These are phyloP conservation scores for Naganishia cerealis DNA, from an alignment of 1,284 basidiomycete species.

Conservation along the genomic window DNA sequence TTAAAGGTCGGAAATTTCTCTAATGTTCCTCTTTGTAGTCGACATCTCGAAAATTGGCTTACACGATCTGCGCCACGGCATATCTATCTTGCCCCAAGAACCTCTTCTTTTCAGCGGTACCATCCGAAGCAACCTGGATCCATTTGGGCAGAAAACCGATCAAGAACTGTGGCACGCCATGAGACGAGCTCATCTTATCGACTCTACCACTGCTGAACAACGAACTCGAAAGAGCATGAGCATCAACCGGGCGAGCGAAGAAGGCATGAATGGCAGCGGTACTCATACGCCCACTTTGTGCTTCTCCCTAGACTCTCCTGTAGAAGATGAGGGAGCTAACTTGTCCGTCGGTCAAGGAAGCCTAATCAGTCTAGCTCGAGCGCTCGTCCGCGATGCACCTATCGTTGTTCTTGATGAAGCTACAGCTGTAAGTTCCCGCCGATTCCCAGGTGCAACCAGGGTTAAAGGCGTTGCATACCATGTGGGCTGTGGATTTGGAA, in stretches of 20 bases:
- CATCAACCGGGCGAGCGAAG: neutral
- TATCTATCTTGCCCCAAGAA: constrained; percentile 63
- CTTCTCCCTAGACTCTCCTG: constrained; percentile 62
- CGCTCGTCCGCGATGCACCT: constrained; percentile 59
- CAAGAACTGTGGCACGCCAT: constrained; percentile 59
- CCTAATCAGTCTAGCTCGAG: constrained; percentile 44
- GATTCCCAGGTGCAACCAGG: constrained; percentile 71
- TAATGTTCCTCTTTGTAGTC: constrained; percentile 16
- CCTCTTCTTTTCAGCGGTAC: constrained; percentile 47
- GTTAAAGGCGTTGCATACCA: constrained; percentile 62
- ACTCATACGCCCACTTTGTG: constrained; percentile 54
- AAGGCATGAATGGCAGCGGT: constrained; percentile 28
- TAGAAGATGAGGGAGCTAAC: constrained; percentile 44
- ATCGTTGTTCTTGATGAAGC: neutral
- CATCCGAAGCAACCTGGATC: constrained; percentile 50
- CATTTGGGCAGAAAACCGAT: constrained; percentile 60
- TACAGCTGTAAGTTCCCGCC: constrained; percentile 59
- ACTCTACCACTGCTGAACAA: constrained; percentile 54
- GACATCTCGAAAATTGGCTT: constrained; percentile 63
- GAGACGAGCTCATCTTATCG: constrained; percentile 57
- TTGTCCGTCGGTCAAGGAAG: constrained; percentile 29
- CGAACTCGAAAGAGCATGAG: constrained; percentile 57
- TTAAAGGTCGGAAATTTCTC: constrained; percentile 26
- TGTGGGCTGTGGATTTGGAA: constrained; percentile 61
- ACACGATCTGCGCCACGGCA: constrained; percentile 60